Evolutionary conservation across 225 moss, liverwort and hornwort species (phyloP).

Genomic region (Marchantia paleacea): DNA sequence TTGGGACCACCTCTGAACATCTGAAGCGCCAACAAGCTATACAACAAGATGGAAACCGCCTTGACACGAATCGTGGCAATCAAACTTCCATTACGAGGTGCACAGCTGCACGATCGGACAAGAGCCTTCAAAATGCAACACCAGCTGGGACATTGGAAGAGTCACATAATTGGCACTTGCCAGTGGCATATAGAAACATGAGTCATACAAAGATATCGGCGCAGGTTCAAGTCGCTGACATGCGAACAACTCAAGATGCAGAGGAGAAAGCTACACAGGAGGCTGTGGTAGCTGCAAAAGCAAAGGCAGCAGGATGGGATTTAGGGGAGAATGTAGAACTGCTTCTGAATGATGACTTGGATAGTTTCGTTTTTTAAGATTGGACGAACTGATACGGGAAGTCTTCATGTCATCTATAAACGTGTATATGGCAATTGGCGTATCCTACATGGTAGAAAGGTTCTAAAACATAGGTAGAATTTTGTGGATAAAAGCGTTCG

Average conservation of each 20-base stretch:
- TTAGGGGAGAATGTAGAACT: slow-evolving; percentile 38
- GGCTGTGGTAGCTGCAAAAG: slow-evolving; percentile 21
- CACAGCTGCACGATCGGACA: not conserved
- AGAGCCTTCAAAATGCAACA: not conserved
- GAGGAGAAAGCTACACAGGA: slow-evolving; percentile 20
- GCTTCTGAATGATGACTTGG: slow-evolving; percentile 32
- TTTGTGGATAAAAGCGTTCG: too few relatives aligned
- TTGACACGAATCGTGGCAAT: not conserved
- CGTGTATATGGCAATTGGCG: too few relatives aligned
- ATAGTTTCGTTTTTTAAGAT: not conserved
- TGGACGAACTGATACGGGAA: too few relatives aligned
- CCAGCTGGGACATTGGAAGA: not conserved
- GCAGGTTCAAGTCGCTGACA: not conserved
- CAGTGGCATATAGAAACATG: not conserved
- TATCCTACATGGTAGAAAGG: too few relatives aligned
- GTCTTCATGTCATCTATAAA: too few relatives aligned
- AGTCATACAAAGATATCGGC: not conserved
- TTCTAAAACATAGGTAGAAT: too few relatives aligned
- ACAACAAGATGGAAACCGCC: not conserved
- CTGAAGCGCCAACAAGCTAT: not conserved
- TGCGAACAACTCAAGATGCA: not conserved
- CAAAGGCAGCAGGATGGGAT: slow-evolving; percentile 41
- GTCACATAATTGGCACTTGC: not conserved
- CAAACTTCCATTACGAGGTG: not conserved
- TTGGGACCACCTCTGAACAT: not conserved